phyloP scores from a whole-genome alignment of 441 rosid species.

The Cnidoscolus chayamansa region DNA sequence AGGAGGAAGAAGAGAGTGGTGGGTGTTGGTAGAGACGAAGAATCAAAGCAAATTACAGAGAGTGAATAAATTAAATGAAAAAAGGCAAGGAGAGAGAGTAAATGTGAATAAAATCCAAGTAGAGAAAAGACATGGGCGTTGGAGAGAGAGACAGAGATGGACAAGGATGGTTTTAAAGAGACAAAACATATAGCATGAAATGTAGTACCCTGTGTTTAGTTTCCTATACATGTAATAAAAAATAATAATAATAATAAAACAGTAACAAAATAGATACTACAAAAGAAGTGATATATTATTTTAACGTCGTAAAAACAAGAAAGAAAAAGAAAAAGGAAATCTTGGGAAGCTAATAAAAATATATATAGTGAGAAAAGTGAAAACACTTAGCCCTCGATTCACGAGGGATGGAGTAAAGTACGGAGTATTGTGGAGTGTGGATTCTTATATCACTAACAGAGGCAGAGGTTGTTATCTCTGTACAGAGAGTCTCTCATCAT shows the following conservation, averaged over 20 bases:
- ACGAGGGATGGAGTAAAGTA: constrained; percentile 35
- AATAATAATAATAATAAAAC: not conserved
- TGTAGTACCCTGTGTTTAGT: constrained; percentile 28
- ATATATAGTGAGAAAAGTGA: not conserved
- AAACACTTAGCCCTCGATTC: constrained; percentile 33
- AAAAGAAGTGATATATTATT: not conserved
- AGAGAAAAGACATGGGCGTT: constrained; percentile 25
- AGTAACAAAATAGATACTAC: not conserved
- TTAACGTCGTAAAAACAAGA: too few species aligned
- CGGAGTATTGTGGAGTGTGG: constrained; percentile 22
- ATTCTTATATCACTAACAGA: constrained; percentile 35
- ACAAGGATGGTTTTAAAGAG: constrained; percentile 45
- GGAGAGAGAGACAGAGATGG: constrained; percentile 38
- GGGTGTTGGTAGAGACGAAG: too few species aligned
- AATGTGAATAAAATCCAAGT: not conserved
- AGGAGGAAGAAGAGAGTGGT: too few species aligned
- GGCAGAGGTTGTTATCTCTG: constrained; percentile 55
- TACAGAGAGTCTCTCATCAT: constrained; percentile 18
- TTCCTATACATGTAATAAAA: not conserved
- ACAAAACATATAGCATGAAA: constrained; percentile 53
- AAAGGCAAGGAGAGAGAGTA: not conserved
- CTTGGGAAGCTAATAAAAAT: not conserved
- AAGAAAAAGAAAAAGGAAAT: not conserved
- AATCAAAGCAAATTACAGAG: too few species aligned
- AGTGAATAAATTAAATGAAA: not conserved